Conservation (phyloP, 1,139 yeast species). For the Pichia sp. region DNA sequence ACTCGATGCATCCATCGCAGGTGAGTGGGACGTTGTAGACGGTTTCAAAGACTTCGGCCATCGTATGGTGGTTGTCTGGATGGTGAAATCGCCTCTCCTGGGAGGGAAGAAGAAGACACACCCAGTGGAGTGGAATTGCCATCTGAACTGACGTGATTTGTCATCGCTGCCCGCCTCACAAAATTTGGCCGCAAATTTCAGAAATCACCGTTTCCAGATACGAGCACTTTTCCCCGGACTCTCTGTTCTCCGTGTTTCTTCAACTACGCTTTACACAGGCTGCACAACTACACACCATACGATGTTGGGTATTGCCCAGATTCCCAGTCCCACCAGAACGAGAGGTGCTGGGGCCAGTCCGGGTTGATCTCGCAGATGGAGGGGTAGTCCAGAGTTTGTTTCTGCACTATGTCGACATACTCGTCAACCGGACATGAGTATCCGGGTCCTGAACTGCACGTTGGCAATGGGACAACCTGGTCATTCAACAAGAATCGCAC, state of each 20-base stretch:
- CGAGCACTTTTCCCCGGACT: too few species aligned
- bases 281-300: too few species aligned
- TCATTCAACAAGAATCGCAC: slow-evolving; percentile 39
- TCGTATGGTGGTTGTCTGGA: neutral
- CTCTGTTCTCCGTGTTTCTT: too few species aligned
- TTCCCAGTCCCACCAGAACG: neutral
- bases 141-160: too few species aligned
- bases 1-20: slow-evolving; percentile 67
- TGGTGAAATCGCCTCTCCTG: too few species aligned
- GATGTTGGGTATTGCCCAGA: neutral
- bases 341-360: neutral
- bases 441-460: slow-evolving; percentile 52
- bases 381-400: neutral
- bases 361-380: neutral
- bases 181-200: too few species aligned
- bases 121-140: too few species aligned
- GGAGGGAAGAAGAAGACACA: too few species aligned
- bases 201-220: too few species aligned
- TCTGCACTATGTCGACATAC: neutral
- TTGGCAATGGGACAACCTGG: slow-evolving; percentile 50
- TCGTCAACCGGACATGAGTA: slow-evolving; percentile 38
- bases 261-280: too few species aligned
- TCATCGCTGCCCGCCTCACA: too few species aligned
- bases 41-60: slow-evolving; percentile 38
- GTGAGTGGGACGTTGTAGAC: slow-evolving; percentile 80